These are phyloP conservation scores for Nakaseomyces nivariensis DNA, from an alignment of 1,139 yeast genomes.

Conservation along the genomic window DNA sequence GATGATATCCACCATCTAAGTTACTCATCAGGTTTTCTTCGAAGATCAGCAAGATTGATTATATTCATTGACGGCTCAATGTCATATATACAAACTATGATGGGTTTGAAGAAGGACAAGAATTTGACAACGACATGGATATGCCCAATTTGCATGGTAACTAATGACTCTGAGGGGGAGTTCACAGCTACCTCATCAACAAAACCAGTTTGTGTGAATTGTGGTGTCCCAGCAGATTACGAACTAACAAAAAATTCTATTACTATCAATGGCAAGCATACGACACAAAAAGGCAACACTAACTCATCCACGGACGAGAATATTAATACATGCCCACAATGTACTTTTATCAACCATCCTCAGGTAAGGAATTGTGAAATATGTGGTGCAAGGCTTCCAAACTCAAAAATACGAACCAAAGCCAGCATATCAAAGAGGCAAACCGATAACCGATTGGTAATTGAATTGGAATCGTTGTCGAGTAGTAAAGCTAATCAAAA, in stretches of 20 bases:
- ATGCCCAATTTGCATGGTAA: slow-evolving; percentile 73
- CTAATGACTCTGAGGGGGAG: slow-evolving; percentile 40
- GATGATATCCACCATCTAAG: slow-evolving; percentile 38
- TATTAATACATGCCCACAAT: slow-evolving; percentile 56
- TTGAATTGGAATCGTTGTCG: slow-evolving; percentile 19
- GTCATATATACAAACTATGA: background rate
- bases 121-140: slow-evolving; percentile 46
- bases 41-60: slow-evolving; percentile 70
- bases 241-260: slow-evolving; percentile 29
- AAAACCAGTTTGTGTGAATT: slow-evolving; percentile 55
- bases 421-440: slow-evolving; percentile 6
- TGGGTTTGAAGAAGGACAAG: slow-evolving; percentile 13
- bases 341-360: slow-evolving; percentile 83
- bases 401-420: slow-evolving; percentile 14
- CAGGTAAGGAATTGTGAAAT: slow-evolving; percentile 72
- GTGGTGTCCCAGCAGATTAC: slow-evolving; percentile 54
- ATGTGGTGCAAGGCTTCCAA: slow-evolving; percentile 58
- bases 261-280: slow-evolving; percentile 6
- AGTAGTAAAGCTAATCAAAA: slow-evolving; percentile 19
- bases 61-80: slow-evolving; percentile 20
- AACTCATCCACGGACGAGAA: slow-evolving; percentile 7
- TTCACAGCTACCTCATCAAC: slow-evolving; percentile 30
- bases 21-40: slow-evolving; percentile 53
- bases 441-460: slow-evolving; percentile 26
- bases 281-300: background rate